Base-by-base conservation (phyloP, 192 early-diverging fungal genomes). In the Kickxella alabastrina region DNA sequence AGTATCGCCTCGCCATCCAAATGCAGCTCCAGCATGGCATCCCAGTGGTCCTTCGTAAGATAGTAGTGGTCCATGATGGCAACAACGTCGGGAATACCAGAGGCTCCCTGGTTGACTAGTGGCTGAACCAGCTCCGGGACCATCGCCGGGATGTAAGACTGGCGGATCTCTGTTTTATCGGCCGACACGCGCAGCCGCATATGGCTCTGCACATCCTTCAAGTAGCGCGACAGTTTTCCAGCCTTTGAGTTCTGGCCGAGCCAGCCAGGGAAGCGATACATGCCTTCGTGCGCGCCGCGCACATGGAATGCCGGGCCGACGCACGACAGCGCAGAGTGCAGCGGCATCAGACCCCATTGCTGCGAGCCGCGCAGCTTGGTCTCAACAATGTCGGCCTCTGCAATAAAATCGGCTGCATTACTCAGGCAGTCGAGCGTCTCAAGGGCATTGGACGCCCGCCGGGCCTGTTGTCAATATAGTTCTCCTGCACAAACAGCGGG, bases 401-500 rank as follows among this genome's bases (percentile, higher is more conserved):
- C 83, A 34, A 98, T 91, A 17, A 88, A 72, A 21, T 95, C 92
- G 6, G 97, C 88, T 0, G 97, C 97, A 10, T 84, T 63, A 55
- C 85, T 80, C 28, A 96, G 59, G 25, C 80, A 47, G 3, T 86
- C 81, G 34, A 97, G 63, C 13, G 72, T 44, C 25, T 75, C 76
- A 25, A 53, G 36, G 13, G 39, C 28, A 38, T 43, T 57, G 53
- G 52, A 21, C 2, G 81, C 79, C 78, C 40, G 21, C 68, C 53
- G 4, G 90, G 89, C 29, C 63, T 76, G 62, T 71, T 81, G 53
- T 84, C 78, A n/a, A 92, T 62, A 75, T 95, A 95, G 68, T 91
- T 92, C 70, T 95, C 92, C 70, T 89, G 90, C n/a, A 99, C 84
- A 85, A 99, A 92, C 46, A 99, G 75, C 43, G 90, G 92, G 7